Percentiles rank a stretch among this genome's conserved stretches.
Evolutionary conservation across 106 monocot species (phyloP).

Genomic region (Allium cepa): DNA sequence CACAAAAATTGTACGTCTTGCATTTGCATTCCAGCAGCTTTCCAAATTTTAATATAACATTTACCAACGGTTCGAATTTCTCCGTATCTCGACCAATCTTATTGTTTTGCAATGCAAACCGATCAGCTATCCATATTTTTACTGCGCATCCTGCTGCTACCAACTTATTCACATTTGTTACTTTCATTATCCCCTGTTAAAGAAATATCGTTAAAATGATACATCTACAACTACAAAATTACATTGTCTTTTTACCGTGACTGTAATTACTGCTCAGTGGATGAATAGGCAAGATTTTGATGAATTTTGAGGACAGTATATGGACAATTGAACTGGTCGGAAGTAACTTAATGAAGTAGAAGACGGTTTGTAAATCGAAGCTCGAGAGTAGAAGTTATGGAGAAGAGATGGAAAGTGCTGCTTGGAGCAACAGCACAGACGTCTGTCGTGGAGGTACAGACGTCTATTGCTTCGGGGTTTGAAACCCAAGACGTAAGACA

Average conservation of each 20-base stretch:
- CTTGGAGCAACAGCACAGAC: too few relatives aligned
- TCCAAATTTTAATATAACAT: slow-evolving; percentile 92
- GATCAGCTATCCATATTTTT: slow-evolving; percentile 96
- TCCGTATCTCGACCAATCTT: slow-evolving; percentile 94
- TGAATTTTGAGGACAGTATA: too few relatives aligned
- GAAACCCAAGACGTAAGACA: too few relatives aligned
- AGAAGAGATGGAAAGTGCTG: too few relatives aligned
- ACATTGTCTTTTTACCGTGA: too few relatives aligned
- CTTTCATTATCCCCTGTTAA: slow-evolving; percentile 73
- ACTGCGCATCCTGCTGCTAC: slow-evolving; percentile 76
- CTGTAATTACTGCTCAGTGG: not conserved
- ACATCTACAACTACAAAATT: not conserved
- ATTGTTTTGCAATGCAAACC: slow-evolving; percentile 93
- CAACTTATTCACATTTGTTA: slow-evolving; percentile 90
- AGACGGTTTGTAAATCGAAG: too few relatives aligned
- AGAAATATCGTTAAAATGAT: not conserved
- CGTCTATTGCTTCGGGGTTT: too few relatives aligned
- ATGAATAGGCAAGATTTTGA: not conserved
- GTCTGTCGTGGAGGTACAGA: too few relatives aligned
- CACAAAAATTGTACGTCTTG: slow-evolving; percentile 86
- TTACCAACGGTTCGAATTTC: slow-evolving; percentile 76
- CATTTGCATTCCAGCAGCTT: slow-evolving; percentile 81
- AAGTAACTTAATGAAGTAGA: too few relatives aligned
- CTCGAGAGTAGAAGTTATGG: too few relatives aligned
- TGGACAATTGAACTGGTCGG: too few relatives aligned